These are phyloP conservation scores for Ascosphaera aggregata DNA, from an alignment of 2,329 filamentous ascomycete species.

Conservation along the genomic window DNA sequence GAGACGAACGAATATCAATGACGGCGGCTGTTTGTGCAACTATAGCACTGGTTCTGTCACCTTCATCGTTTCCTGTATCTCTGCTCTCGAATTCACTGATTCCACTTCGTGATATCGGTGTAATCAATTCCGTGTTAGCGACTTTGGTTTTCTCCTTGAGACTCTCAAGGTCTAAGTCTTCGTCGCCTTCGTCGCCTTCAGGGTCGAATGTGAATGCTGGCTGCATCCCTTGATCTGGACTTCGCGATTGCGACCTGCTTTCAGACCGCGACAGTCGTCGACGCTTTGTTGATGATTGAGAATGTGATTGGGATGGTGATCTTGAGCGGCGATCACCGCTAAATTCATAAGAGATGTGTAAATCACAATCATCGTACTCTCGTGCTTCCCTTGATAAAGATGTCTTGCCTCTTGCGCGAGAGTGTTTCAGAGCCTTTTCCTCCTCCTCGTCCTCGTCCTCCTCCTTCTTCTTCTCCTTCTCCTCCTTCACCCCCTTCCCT, in stretches of 20 bases:
- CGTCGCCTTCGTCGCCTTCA: no score
- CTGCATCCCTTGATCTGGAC: neutral
- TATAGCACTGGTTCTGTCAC: neutral
- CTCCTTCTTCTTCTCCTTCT: conserved; percentile 1
- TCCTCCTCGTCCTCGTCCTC: conserved; percentile 3
- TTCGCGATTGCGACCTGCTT: neutral
- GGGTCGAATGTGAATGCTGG: neutral
- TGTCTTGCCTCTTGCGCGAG: no score
- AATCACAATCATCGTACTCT: no score
- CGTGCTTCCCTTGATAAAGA: no score
- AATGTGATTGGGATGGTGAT: neutral
- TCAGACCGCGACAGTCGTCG: neutral
- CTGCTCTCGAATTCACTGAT: neutral
- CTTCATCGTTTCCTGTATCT: neutral
- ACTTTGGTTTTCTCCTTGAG: neutral
- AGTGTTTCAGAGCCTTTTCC: neutral
- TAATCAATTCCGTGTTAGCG: neutral
- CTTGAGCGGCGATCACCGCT: no score
- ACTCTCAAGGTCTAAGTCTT: neutral
- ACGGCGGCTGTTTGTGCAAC: neutral
- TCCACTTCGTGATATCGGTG: neutral
- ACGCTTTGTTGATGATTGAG: no score
- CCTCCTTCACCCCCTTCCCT: conserved; percentile 6
- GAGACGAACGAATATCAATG: neutral
- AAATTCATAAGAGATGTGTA: no score